These are phyloP conservation scores for Fraxinus ornus DNA, from an alignment of 305 asterid genomes.

Conservation along the genomic window DNA sequence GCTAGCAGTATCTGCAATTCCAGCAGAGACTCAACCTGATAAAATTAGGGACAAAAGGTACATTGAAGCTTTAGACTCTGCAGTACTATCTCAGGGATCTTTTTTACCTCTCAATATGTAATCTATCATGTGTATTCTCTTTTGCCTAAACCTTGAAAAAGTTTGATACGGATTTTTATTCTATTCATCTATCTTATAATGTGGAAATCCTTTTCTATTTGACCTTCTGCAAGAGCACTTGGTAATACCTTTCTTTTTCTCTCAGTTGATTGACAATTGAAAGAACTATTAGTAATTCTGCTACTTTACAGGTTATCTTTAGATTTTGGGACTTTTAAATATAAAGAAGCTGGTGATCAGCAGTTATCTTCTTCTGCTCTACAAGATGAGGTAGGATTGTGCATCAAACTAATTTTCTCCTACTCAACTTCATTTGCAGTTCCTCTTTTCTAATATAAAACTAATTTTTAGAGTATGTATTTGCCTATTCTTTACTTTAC, in stretches of 20 bases:
- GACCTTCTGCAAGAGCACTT: background rate
- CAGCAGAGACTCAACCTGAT: conserved; percentile 50
- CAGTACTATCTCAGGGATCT: background rate
- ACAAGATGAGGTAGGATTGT: conserved; percentile 77
- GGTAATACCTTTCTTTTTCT: background rate
- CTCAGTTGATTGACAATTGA: background rate
- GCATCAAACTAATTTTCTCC: conserved; percentile 2
- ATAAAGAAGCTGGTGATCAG: conserved; percentile 54
- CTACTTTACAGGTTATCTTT: conserved; percentile 60
- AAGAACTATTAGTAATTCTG: background rate
- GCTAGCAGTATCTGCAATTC: conserved; percentile 39
- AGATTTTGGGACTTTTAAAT: conserved; percentile 88
- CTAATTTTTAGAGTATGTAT: background rate
- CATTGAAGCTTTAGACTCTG: background rate
- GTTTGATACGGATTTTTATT: background rate
- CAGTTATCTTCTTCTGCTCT: conserved; percentile 75
- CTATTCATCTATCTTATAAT: background rate
- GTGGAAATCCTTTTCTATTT: background rate
- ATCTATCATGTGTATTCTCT: background rate
- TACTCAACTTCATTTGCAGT: background rate
- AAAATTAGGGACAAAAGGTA: conserved; percentile 66
- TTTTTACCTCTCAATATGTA: background rate
- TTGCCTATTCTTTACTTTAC: background rate
- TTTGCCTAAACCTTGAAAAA: conserved; percentile 3
- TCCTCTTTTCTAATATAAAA: background rate